These are phyloP conservation scores for Saposhnikovia divaricata DNA, from an alignment of 129 eudicot species.

Conservation along the genomic window DNA sequence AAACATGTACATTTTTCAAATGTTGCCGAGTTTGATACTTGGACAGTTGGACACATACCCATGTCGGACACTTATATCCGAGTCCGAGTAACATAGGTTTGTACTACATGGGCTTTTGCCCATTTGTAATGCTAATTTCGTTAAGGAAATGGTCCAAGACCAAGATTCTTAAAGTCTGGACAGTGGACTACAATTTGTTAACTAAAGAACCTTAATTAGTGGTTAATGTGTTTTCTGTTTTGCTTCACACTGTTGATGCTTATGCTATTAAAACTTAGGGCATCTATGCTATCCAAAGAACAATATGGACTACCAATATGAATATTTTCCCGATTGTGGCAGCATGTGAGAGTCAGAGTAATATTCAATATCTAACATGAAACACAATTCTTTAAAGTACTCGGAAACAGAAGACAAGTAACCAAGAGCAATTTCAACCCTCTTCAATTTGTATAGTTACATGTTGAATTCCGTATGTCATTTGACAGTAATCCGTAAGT, in stretches of 20 bases:
- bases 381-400: not conserved
- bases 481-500: constrained; percentile 41
- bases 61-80: too few species aligned
- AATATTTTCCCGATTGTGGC: not conserved
- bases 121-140: too few species aligned
- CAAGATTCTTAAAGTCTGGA: too few species aligned
- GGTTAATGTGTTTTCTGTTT: too few species aligned
- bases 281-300: not conserved
- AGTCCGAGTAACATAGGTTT: too few species aligned
- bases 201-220: too few species aligned
- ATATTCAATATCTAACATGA: not conserved
- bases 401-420: not conserved
- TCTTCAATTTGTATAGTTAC: constrained; percentile 63
- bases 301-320: not conserved
- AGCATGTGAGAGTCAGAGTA: not conserved
- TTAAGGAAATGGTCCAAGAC: too few species aligned
- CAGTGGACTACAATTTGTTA: too few species aligned
- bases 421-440: constrained; percentile 5
- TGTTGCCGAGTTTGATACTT: too few species aligned
- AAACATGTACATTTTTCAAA: too few species aligned
- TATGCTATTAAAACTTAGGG: not conserved
- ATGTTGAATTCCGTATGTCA: constrained; percentile 46
- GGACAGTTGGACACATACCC: too few species aligned
- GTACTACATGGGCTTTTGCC: too few species aligned
- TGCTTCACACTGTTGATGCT: not conserved